Evolutionary conservation across 176 grass and related monocot species (phyloP), one percentile per base, ranked within the genome.

Genomic region (Bolboschoenus planiculmis): DNA sequence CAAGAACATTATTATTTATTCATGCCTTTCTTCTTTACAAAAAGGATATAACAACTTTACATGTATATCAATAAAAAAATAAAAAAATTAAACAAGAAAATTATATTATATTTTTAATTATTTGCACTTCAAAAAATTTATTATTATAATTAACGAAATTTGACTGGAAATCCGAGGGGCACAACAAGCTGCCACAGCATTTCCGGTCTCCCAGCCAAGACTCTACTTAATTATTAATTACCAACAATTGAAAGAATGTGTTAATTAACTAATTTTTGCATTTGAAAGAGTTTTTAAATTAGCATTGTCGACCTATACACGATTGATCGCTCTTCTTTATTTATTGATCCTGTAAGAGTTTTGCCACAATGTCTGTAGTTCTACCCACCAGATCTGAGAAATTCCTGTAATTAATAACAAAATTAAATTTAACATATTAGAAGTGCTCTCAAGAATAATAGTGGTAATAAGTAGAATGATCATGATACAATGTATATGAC

Each of bases 231-330:
- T 36, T 58, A 23, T 26, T 43, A 40, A 20, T 59, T 59, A 60
- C 34, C 34, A 80, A 58, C 79, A 82, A 65, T 82, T 82, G 40
- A 82, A 82, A 82, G 56, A 82, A 82, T 82, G 80, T 65, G 80
- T 82, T 82, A 81, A 56, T 6, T 51, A 78, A 54, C 21, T n/a
- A n/a, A 34, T 24, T 0, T 23, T 43, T 43, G 3, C 18, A 23
- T 1, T 39, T 15, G 15, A 37, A 73, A 26, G 16, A 74, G 26
- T 2, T 40, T 42, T 60, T 61, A 56, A 62, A 62, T 61, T 81
- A 63, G 40, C 27, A 23, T 44, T 57, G 18, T 66, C 44, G 56
- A 21, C 57, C 5, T 8, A 62, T 42, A 14, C 20, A 59, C 35
- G 35, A n/a, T n/a, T n/a, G n/a, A n/a, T 50, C 58, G 30, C 54